These are phyloP conservation scores for Amaranthus palmeri DNA, from an alignment of 148 eudicot genomes.

Conservation along the genomic window DNA sequence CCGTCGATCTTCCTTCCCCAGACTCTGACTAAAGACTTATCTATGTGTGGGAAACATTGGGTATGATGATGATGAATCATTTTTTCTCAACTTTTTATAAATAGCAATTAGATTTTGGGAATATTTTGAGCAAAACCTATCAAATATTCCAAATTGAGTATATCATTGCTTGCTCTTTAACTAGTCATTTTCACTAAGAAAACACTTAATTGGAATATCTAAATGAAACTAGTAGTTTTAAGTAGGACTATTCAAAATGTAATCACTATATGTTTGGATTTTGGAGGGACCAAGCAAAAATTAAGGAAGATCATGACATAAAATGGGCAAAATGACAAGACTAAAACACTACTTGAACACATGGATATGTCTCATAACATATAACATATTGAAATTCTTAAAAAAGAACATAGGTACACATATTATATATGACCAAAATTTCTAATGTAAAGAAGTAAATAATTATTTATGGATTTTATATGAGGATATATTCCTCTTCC, in stretches of 20 bases:
- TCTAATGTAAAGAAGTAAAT: conserved; percentile 17
- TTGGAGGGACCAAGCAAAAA: neutral
- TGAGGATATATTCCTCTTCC: conserved; percentile 7
- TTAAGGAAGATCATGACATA: neutral
- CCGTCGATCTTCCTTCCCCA: too few relatives aligned
- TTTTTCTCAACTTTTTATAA: too few relatives aligned
- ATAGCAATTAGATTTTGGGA: too few relatives aligned
- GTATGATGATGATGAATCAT: too few relatives aligned
- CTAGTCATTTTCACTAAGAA: too few relatives aligned
- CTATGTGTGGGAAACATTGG: too few relatives aligned
- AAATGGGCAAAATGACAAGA: conserved; percentile 19
- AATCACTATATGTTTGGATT: neutral
- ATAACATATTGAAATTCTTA: conserved; percentile 16
- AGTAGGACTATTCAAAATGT: neutral
- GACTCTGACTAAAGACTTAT: too few relatives aligned
- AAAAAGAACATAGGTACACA: conserved; percentile 19
- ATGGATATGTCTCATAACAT: conserved; percentile 23
- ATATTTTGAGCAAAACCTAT: too few relatives aligned
- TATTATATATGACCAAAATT: conserved; percentile 20
- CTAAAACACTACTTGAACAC: conserved; percentile 14
- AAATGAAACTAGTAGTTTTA: neutral
- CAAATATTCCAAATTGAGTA: neutral
- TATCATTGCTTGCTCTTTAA: too few relatives aligned
- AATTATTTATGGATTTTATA: conserved; percentile 8
- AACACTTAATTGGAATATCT: neutral